Evolutionary conservation across 345 rosid genomes (phyloP), one percentile per base, ranked within the genome.

Genomic region (Eucalyptus sp.): DNA sequence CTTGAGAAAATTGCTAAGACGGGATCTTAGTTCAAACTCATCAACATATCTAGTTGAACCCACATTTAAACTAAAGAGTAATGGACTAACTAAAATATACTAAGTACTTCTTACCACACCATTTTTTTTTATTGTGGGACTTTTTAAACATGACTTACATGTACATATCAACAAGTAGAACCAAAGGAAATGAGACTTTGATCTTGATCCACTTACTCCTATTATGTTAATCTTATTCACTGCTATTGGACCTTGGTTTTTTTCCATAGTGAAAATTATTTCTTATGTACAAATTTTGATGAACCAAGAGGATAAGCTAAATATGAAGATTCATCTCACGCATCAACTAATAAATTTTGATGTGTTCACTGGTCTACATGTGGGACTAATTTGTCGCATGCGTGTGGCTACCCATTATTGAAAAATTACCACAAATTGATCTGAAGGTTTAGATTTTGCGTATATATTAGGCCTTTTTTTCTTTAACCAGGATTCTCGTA

Each of bases 21-120:
- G 1, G 3, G 44, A 37, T 10, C 25, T 5, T 3, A 37, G 7
- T 33, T 18, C 7, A 3, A 17, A 22, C 13, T 3, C 25, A 16
- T 37, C 13, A 33, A 71, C 4, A 33, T 33, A 18, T 33, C 4
- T 4, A 17, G 14, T 33, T 68, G 6, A 20, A 68, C 3, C 2
- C 3, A 33, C 5, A 1, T 2, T 17, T 33, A 71, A 71, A 10
- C 13, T 4, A 68, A 17, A 6, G 13, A 33, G 4, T 33, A 4
- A 71, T 33, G 4, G 4, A 17, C 81, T 6, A 71, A 71, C 7
- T 33, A 71, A 71, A 9, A 71, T 18, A 71, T 33, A 71, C 33
- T 2, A 37, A 33, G 7, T 33, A 71, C 13, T 71, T 71, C 46
- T 10, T 22, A 18, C 2, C 44, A 17, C 7, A 68, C 20, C 7